phyloP scores from a whole-genome alignment of 495 filamentous ascomycete species.

The Elasticomyces elasticus region DNA sequence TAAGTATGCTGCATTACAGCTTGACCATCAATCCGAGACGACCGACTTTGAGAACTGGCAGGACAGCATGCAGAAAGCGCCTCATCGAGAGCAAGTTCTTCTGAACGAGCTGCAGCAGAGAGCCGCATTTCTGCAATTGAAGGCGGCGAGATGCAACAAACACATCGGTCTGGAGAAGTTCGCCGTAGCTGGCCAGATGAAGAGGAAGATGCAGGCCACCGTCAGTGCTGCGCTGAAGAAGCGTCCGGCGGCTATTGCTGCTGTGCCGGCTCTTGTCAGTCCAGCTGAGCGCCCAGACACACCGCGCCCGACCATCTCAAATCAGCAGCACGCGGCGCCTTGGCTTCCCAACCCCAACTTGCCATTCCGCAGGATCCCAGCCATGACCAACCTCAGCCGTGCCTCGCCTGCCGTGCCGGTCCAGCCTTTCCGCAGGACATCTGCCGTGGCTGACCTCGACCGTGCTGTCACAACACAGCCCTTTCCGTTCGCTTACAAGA shows the following conservation, averaged over 20 bases:
- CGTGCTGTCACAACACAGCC: too few relatives aligned
- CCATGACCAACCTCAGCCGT: too few relatives aligned
- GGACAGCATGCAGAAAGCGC: neutral
- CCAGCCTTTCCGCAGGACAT: too few relatives aligned
- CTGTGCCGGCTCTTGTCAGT: neutral
- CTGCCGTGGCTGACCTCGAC: too few relatives aligned
- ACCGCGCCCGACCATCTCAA: neutral
- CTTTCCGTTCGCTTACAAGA: too few relatives aligned
- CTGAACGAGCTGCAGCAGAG: neutral
- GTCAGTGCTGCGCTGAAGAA: neutral
- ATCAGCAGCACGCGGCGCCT: too few relatives aligned
- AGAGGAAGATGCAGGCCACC: neutral
- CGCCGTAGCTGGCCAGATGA: neutral
- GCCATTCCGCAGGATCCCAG: neutral
- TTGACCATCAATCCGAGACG: neutral
- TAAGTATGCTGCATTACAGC: neutral
- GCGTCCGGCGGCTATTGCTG: neutral
- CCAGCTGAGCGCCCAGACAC: neutral
- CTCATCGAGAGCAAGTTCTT: neutral
- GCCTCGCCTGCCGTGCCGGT: too few relatives aligned
- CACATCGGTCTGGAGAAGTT: neutral
- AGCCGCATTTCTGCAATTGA: neutral
- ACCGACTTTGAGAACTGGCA: neutral
- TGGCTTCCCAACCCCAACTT: neutral
- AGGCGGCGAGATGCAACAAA: neutral